Base-by-base conservation (phyloP, 495 filamentous ascomycete species). In the Articulospora tetracladia region DNA sequence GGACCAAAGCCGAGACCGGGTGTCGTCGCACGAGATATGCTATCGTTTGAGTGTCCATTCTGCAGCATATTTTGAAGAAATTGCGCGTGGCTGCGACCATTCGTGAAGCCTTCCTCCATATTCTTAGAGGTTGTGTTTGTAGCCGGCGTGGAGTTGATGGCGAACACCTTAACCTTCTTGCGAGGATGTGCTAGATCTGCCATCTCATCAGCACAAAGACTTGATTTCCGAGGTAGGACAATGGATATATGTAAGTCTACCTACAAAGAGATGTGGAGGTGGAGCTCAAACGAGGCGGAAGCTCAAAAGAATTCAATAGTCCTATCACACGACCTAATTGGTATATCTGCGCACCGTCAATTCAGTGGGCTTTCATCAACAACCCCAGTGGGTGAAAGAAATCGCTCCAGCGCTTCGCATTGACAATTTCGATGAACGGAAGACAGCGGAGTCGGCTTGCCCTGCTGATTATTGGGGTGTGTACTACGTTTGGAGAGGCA, bases 21-120 rank as follows among this genome's bases (percentile, higher is more conserved):
- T 11, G 67, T 65, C n/a, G 67, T 69, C 26, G 64, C 61, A 39
- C 67, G 67, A 53, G 67, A 69, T 54, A 69, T 63, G n/a, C 52
- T 23, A 23, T 69, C 63, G 19, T 30, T 59, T 6, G 39, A 15
- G 10, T 32, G 52, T 28, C 63, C 66, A 57, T 63, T 58, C 23
- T 60, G 57, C 10, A 68, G 39, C 6, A 63, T 20, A 48, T 56
- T 58, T 26, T 65, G 66, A 27, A 65, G 53, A 15, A 55, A 57
- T 39, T 65, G 66, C 27, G 53, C 56, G 53, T 65, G 62, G 49
- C 53, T 63, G 34, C 62, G 62, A 53, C 66, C 59, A 63, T 63
- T 65, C 20, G 61, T 52, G 46, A 50, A 44, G 26, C 56, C 59
- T 46, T 67, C 65, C 39, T 68, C 66, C 66, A 68, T 68, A 24